These are phyloP conservation scores for Diutina mesorugosa DNA, from an alignment of 1,139 yeast genomes.

Conservation along the genomic window DNA sequence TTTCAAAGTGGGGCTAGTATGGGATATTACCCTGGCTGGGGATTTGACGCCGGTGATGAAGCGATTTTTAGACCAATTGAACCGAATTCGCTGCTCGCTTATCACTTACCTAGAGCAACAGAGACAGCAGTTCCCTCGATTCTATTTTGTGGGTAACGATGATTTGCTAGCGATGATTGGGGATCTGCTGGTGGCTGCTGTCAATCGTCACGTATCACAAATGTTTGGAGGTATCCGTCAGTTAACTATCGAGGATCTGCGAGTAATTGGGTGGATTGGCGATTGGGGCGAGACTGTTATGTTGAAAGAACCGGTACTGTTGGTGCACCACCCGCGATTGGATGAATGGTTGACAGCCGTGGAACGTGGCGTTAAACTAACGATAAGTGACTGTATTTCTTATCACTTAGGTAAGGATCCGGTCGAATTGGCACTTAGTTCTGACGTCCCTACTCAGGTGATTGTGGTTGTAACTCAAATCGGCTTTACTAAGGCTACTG, in stretches of 20 bases:
- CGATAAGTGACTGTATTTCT: slow-evolving; percentile 29
- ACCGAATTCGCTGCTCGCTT: slow-evolving; percentile 51
- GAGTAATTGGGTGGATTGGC: slow-evolving; percentile 40
- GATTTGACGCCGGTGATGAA: slow-evolving; percentile 37
- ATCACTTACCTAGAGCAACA: slow-evolving; percentile 74
- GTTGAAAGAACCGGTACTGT: slow-evolving; percentile 31
- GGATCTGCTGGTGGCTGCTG: slow-evolving; percentile 34
- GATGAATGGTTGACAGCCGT: slow-evolving; percentile 55
- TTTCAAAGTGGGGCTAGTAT: slow-evolving; percentile 35
- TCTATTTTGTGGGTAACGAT: slow-evolving; percentile 84
- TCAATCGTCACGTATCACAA: slow-evolving; percentile 54
- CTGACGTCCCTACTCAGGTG: slow-evolving; percentile 42
- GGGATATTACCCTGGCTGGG: slow-evolving; percentile 45
- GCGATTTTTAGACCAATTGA: slow-evolving; percentile 42
- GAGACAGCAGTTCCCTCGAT: slow-evolving; percentile 65
- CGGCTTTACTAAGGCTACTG: slow-evolving; percentile 36
- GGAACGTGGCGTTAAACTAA: slow-evolving; percentile 38
- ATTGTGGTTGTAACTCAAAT: slow-evolving; percentile 46
- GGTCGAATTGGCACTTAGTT: not conserved
- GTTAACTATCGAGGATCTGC: slow-evolving; percentile 24
- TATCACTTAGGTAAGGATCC: not conserved
- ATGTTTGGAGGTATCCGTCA: slow-evolving; percentile 58
- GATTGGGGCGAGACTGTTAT: slow-evolving; percentile 48
- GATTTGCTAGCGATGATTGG: slow-evolving; percentile 80
- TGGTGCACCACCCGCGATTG: slow-evolving; percentile 28